Conservation (phyloP, 2,329 filamentous ascomycete species). For the Volutella citrinella region DNA sequence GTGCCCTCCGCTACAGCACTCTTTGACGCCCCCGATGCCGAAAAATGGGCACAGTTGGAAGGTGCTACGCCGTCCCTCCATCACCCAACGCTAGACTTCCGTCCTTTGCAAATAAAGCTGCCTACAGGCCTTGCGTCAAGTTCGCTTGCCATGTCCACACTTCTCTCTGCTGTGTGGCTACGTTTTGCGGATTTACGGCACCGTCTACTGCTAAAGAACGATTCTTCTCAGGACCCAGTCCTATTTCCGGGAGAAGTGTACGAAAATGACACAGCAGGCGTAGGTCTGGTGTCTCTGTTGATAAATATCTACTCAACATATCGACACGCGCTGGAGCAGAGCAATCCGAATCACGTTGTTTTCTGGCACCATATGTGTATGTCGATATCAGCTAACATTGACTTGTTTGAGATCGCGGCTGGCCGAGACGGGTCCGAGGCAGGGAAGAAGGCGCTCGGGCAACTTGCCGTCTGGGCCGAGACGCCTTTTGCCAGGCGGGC, state of each 20-base stretch:
- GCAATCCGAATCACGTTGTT: slow-evolving; percentile 1
- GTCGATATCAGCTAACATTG: background rate
- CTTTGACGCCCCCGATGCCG: background rate
- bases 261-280: background rate
- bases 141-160: background rate
- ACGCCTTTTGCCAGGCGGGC: slow-evolving; percentile 1
- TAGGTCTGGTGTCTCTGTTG: background rate
- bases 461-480: background rate
- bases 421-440: background rate
- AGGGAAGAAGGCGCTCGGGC: background rate
- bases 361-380: slow-evolving; percentile 5
- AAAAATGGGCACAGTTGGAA: too few relatives aligned
- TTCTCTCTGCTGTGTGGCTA: background rate
- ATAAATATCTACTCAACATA: background rate
- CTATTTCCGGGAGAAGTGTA: too few relatives aligned
- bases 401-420: slow-evolving; percentile 1
- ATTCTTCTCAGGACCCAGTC: too few relatives aligned
- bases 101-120: background rate
- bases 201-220: background rate
- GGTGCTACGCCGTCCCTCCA: too few relatives aligned
- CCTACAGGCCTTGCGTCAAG: background rate
- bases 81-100: background rate
- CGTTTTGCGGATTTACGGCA: background rate
- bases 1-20: background rate
- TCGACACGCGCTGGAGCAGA: background rate